A percentile compares a stretch with the other conserved stretches of the same genome.
Conservation (phyloP, 768 basidiomycete genomes). For the Coprinopsis strossmayeri region DNA sequence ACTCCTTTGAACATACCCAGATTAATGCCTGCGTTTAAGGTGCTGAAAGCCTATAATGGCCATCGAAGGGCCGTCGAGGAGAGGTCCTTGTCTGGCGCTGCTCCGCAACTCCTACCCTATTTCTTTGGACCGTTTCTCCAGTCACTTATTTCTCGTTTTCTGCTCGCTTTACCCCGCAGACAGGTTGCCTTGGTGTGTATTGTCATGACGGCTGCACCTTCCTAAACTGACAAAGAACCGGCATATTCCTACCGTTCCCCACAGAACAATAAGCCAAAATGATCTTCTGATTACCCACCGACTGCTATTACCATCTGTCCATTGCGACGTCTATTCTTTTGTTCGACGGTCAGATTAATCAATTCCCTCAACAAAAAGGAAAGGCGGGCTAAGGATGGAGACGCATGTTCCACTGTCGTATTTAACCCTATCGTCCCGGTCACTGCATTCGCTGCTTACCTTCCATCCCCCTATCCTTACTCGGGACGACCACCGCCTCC, state of each 20-base stretch:
- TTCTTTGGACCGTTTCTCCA: constrained; percentile 7
- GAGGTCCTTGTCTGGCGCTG: constrained; percentile 1
- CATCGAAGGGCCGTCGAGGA: constrained; percentile 2
- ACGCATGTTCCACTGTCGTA: constrained; percentile 14
- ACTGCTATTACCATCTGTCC: constrained; percentile 5
- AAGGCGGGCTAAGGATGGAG: too few relatives aligned
- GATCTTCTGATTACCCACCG: constrained; percentile 22
- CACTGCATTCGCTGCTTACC: constrained; percentile 12
- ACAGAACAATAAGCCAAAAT: constrained; percentile 28
- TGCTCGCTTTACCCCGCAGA: constrained; percentile 13
- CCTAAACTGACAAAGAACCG: constrained; percentile 14
- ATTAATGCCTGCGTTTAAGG: constrained; percentile 9
- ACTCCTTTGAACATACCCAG: constrained; percentile 21
- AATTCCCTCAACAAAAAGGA: constrained; percentile 22
- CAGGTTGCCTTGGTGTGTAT: constrained; percentile 20
- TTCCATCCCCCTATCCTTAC: constrained; percentile 10
- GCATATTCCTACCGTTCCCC: constrained; percentile 12
- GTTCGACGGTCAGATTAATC: constrained; percentile 24
- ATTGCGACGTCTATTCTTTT: constrained; percentile 25
- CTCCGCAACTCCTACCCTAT: constrained; percentile 8
- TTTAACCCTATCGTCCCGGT: constrained; percentile 20
- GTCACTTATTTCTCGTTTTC: constrained; percentile 13
- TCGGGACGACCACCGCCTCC: neutral
- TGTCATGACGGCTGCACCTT: constrained; percentile 10
- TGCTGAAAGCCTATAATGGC: constrained; percentile 10